A percentile compares a stretch with the other conserved stretches of the same genome.
These are phyloP conservation scores for Phytophthora europaea DNA, from an alignment of 352 stramenopile species.

Conservation along the genomic window DNA sequence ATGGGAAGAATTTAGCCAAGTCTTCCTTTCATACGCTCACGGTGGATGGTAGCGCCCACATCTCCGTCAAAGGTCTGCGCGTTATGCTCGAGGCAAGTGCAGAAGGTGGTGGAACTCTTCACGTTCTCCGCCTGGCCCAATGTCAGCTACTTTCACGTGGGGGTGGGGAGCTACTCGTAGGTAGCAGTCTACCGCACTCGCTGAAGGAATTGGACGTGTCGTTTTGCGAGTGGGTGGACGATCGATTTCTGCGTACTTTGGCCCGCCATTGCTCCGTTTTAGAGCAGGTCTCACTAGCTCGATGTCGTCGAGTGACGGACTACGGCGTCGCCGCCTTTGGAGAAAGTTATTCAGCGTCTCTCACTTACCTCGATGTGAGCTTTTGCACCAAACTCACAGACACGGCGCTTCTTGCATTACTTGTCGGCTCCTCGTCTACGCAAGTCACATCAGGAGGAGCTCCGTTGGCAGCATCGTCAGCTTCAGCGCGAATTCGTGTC, in stretches of 20 bases:
- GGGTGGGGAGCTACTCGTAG: conserved; percentile 30
- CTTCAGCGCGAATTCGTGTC: conserved; percentile 42
- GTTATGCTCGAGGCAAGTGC: conserved; percentile 23
- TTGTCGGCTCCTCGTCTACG: conserved; percentile 41
- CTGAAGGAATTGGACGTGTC: conserved; percentile 66
- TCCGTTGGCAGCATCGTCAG: conserved; percentile 7
- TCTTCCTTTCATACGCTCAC: conserved; percentile 34
- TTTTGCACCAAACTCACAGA: conserved; percentile 69
- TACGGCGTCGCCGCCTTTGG: conserved; percentile 72
- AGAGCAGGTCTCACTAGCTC: conserved; percentile 43
- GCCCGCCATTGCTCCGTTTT: conserved; percentile 49
- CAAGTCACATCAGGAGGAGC: conserved; percentile 11
- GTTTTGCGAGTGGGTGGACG: conserved; percentile 77
- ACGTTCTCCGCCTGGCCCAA: conserved; percentile 29
- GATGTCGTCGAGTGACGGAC: conserved; percentile 73
- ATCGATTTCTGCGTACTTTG: conserved; percentile 56
- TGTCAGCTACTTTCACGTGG: conserved; percentile 40
- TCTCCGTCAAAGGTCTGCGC: conserved; percentile 33
- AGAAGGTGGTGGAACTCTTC: conserved; percentile 23
- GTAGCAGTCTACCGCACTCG: conserved; percentile 24
- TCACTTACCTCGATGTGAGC: conserved; percentile 67
- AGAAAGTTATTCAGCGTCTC: conserved; percentile 45
- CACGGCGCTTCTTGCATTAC: conserved; percentile 60
- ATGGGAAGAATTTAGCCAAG: conserved; percentile 10
- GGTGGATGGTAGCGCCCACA: conserved; percentile 30